Evolutionary conservation across 495 filamentous ascomycete genomes (phyloP).

Genomic region (Friedmanniomyces endolithicus): DNA sequence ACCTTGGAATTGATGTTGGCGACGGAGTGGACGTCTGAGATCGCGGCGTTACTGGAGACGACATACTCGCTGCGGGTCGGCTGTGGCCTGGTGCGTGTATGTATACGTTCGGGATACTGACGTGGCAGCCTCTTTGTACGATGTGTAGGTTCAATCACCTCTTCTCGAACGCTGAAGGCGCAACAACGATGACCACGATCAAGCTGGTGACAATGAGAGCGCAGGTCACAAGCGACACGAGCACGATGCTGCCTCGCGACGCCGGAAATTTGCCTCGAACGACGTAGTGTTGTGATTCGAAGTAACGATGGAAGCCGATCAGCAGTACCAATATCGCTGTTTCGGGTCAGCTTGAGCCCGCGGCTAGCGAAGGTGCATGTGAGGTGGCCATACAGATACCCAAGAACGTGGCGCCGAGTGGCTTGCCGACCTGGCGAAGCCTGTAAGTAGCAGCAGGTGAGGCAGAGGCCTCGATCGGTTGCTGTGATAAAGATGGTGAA

Average conservation of each 20-base stretch:
- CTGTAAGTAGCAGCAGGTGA: constrained; percentile 3
- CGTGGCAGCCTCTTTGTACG: neutral
- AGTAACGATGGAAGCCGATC: constrained; percentile 65
- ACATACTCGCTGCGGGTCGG: neutral
- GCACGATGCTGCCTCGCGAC: constrained; percentile 70
- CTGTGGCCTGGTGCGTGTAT: neutral
- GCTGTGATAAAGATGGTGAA: constrained; percentile 1
- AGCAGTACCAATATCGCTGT: constrained; percentile 67
- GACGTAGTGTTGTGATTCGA: constrained; percentile 69
- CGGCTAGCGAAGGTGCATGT: neutral
- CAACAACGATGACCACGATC: constrained; percentile 32
- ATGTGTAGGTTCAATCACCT: neutral
- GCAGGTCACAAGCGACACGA: constrained; percentile 51
- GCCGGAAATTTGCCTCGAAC: constrained; percentile 89
- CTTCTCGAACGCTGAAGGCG: constrained; percentile 28
- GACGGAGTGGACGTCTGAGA: neutral
- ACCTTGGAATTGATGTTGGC: neutral
- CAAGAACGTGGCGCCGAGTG: constrained; percentile 85
- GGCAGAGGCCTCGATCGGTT: neutral
- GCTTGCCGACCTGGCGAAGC: constrained; percentile 74
- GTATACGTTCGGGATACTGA: neutral
- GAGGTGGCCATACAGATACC: constrained; percentile 39
- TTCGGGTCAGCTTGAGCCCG: neutral
- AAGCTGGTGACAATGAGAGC: constrained; percentile 32
- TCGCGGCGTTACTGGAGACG: neutral